Evolutionary conservation across 148 eudicot genomes (phyloP).

Genomic region (Simmondsia chinensis): DNA sequence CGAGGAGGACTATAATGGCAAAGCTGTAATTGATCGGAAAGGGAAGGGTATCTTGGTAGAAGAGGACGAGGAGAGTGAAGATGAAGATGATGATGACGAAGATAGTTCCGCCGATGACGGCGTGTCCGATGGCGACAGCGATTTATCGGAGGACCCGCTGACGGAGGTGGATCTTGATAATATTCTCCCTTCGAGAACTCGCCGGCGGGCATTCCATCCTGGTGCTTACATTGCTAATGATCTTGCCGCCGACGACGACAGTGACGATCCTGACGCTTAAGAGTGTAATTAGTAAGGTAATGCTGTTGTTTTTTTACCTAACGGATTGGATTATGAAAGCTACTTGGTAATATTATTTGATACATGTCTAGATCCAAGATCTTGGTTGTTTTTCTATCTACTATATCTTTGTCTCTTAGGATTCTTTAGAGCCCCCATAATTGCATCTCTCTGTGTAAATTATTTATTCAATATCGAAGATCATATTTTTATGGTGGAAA

Average conservation of each 20-base stretch:
- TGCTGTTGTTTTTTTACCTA: no score
- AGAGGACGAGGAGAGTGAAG: constrained; percentile 36
- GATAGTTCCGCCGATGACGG: constrained; percentile 16
- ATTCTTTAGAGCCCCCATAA: no score
- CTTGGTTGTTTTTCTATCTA: no score
- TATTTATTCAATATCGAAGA: no score
- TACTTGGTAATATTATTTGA: no score
- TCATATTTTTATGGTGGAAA: no score
- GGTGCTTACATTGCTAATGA: constrained; percentile 32
- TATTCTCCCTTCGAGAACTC: constrained; percentile 76
- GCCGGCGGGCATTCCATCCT: constrained; percentile 28
- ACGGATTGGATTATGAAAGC: no score
- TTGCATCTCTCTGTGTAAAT: no score
- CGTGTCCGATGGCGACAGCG: constrained; percentile 36
- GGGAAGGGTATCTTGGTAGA: constrained; percentile 61
- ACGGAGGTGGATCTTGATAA: constrained; percentile 82
- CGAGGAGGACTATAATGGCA: constrained; percentile 16
- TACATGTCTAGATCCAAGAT: no score
- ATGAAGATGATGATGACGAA: constrained; percentile 10
- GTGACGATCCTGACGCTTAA: constrained; percentile 39
- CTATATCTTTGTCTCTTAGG: no score
- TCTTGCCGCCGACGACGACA: constrained; percentile 14
- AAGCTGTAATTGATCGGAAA: constrained; percentile 39
- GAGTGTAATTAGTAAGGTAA: no score
- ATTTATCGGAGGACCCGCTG: constrained; percentile 64